Evolutionary conservation across 2,329 filamentous ascomycete species (phyloP).

Genomic region (Alternaria ventricosa): DNA sequence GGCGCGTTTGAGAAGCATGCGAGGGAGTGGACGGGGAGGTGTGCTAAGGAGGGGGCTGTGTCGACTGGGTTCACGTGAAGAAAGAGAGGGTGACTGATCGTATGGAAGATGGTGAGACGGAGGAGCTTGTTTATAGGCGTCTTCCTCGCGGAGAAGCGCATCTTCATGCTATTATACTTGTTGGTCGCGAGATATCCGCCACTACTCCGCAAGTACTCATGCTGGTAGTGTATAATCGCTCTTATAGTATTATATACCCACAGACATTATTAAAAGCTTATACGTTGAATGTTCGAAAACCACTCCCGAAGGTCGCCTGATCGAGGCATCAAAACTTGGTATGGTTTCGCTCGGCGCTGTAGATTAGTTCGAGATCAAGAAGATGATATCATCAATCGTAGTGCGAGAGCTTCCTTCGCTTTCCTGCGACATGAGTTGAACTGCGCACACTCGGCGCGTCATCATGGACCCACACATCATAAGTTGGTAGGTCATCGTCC

Average conservation of each 20-base stretch:
- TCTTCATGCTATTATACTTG: background rate
- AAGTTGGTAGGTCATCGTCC: background rate
- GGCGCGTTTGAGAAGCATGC: background rate
- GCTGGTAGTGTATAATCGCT: background rate
- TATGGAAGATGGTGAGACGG: background rate
- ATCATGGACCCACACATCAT: background rate
- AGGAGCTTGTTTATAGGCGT: background rate
- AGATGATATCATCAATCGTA: background rate
- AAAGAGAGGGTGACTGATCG: background rate
- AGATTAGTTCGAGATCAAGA: conserved; percentile 1
- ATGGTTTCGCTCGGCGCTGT: background rate
- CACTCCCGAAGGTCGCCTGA: background rate
- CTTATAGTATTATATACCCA: background rate
- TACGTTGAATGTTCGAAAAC: too few relatives aligned
- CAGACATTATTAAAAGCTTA: background rate
- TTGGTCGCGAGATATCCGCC: background rate
- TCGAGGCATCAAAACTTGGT: background rate
- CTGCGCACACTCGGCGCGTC: background rate
- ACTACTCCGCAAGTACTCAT: background rate
- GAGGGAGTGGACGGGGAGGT: conserved; percentile 4
- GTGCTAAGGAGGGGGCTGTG: background rate
- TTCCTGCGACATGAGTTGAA: background rate
- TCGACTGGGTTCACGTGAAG: background rate
- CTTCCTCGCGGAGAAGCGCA: background rate
- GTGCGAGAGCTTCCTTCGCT: background rate